Evolutionary conservation across 2,329 filamentous ascomycete genomes (phyloP).

Genomic region (Aschersonia sp.): DNA sequence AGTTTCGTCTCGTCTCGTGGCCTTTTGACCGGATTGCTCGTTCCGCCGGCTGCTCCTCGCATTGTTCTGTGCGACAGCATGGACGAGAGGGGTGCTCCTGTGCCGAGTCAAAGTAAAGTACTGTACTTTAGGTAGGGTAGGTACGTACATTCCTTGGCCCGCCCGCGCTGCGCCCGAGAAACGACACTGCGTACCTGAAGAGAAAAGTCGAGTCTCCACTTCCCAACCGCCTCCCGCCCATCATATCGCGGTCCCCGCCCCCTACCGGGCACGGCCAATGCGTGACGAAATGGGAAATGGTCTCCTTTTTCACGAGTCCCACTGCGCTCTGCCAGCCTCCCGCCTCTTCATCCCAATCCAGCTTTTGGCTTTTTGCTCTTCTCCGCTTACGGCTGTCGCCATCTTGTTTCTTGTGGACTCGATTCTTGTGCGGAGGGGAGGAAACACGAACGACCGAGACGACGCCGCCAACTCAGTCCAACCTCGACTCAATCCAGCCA

Average conservation of each 20-base stretch:
- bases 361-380: neutral
- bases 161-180: no score
- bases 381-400: neutral
- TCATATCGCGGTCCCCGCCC: neutral
- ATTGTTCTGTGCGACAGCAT: no score
- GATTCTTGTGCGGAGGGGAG: neutral
- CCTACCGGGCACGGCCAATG: neutral
- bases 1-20: neutral
- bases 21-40: neutral
- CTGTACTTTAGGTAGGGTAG: no score
- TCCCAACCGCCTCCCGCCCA: slow-evolving; percentile 1
- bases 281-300: neutral
- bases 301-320: neutral
- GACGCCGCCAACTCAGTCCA: neutral
- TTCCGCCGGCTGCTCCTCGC: no score
- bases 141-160: no score
- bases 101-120: no score
- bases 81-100: no score
- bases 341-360: neutral
- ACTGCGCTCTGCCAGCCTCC: neutral
- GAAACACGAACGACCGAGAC: no score
- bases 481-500: neutral
- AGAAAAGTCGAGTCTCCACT: neutral
- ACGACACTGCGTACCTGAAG: neutral
- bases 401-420: neutral